Evolutionary conservation across 1,284 basidiomycete genomes (phyloP).

Genomic region (Malassezia equina): DNA sequence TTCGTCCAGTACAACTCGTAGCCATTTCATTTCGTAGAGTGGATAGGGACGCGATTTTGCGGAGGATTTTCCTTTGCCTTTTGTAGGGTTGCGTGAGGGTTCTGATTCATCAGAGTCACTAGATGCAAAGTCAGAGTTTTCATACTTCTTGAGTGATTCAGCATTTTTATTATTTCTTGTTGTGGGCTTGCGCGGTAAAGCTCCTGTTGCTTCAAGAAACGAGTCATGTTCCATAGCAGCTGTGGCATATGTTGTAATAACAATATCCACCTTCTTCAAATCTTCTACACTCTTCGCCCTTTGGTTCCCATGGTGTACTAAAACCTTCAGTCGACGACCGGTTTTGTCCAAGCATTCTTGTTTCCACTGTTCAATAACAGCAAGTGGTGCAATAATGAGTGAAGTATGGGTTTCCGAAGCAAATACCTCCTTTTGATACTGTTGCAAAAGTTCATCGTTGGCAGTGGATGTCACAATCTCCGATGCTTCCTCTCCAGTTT

Average conservation of each 20-base stretch:
- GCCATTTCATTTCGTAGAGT: conserved; percentile 71
- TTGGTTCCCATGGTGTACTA: conserved; percentile 38
- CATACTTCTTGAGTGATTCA: conserved; percentile 47
- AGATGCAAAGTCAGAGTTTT: conserved; percentile 31
- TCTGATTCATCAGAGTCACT: background rate
- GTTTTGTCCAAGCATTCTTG: conserved; percentile 72
- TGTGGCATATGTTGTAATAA: conserved; percentile 43
- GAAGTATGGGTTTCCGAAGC: conserved; percentile 19
- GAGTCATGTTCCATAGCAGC: conserved; percentile 29
- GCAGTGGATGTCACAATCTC: background rate
- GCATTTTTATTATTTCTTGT: background rate
- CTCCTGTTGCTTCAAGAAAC: conserved; percentile 8
- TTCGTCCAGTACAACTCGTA: conserved; percentile 81
- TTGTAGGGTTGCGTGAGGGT: background rate
- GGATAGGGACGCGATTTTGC: conserved; percentile 48
- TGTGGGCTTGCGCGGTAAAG: background rate
- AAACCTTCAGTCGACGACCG: conserved; percentile 29
- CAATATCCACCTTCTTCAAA: conserved; percentile 24
- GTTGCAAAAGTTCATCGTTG: background rate
- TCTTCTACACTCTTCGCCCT: conserved; percentile 21
- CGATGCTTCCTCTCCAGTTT: background rate
- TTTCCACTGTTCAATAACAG: conserved; percentile 84
- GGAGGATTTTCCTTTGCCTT: background rate
- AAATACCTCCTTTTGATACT: conserved; percentile 6
- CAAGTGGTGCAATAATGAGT: conserved; percentile 50